Percentiles rank a stretch among this genome's conserved stretches.
Evolutionary conservation across 2,329 filamentous ascomycete species (phyloP).

Genomic region (Fusarium sp.): DNA sequence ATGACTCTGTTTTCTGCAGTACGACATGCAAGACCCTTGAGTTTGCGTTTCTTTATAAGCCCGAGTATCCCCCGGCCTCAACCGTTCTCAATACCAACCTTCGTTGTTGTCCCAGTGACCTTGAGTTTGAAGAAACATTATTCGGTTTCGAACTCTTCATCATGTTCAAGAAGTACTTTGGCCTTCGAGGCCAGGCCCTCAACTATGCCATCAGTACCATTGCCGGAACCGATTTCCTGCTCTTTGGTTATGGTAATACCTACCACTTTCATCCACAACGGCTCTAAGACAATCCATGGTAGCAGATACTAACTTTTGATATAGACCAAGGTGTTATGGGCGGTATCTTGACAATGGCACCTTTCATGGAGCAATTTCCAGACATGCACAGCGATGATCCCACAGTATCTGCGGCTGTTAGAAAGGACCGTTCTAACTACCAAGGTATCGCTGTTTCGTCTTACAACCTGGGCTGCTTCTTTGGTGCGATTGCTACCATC

Average conservation of each 20-base stretch:
- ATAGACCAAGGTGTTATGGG: constrained; percentile 80
- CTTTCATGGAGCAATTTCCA: constrained; percentile 67
- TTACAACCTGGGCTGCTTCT: constrained; percentile 68
- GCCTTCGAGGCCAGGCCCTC: constrained; percentile 70
- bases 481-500: constrained; percentile 70
- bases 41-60: constrained; percentile 29
- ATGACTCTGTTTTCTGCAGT: constrained; percentile 31
- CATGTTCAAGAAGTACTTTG: constrained; percentile 62
- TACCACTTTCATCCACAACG: neutral
- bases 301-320: neutral
- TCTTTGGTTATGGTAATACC: constrained; percentile 62
- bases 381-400: constrained; percentile 55
- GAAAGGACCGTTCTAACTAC: constrained; percentile 56
- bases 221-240: constrained; percentile 76
- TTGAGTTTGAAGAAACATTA: neutral
- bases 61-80: constrained; percentile 5
- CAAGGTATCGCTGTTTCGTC: constrained; percentile 64
- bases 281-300: neutral
- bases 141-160: neutral
- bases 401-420: constrained; percentile 47
- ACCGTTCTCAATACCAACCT: neutral
- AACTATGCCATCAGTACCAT: constrained; percentile 75
- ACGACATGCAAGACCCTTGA: constrained; percentile 11
- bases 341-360: constrained; percentile 72
- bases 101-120: neutral